phyloP scores from a whole-genome alignment of 2,329 filamentous ascomycete genomes.

The Cryphonectria radicalis region DNA sequence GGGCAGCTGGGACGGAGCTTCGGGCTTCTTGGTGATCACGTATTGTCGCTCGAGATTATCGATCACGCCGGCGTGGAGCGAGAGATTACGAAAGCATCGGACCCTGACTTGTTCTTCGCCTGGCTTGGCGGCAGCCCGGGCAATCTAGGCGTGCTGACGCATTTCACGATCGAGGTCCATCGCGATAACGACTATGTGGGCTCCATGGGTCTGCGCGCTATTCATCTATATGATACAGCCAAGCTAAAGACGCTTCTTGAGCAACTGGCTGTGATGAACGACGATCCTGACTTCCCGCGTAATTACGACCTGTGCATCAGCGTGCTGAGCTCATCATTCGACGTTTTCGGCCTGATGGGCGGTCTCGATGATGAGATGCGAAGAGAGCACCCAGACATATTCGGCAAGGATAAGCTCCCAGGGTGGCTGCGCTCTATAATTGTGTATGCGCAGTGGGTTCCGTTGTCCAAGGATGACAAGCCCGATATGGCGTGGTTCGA shows the following conservation, averaged over 20 bases:
- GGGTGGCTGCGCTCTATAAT: constrained; percentile 47
- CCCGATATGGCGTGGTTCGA: constrained; percentile 46
- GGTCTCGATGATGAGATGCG: constrained; percentile 44
- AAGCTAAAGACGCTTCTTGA: constrained; percentile 45
- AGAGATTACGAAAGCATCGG: constrained; percentile 50
- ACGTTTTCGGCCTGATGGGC: constrained; percentile 42
- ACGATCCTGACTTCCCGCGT: constrained; percentile 46
- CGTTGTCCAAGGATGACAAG: constrained; percentile 41
- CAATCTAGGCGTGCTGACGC: constrained; percentile 60
- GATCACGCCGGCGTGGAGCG: constrained; percentile 50
- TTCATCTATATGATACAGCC: constrained; percentile 46
- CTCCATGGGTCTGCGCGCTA: constrained; percentile 46
- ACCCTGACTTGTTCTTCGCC: constrained; percentile 63
- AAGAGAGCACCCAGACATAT: constrained; percentile 41
- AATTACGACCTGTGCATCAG: constrained; percentile 53
- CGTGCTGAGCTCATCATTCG: constrained; percentile 46
- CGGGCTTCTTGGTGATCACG: constrained; percentile 59
- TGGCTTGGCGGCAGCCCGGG: constrained; percentile 61
- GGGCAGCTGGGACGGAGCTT: constrained; percentile 53
- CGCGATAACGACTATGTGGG: constrained; percentile 39
- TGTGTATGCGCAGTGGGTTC: constrained; percentile 55
- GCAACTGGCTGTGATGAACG: constrained; percentile 49
- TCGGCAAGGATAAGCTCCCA: constrained; percentile 42
- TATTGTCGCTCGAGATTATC: constrained; percentile 52
- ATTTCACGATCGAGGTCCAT: constrained; percentile 52